A percentile compares a stretch with the other conserved stretches of the same genome.
These are phyloP conservation scores for Suhomyces kilbournensis DNA, from an alignment of 805 yeast genomes.

Conservation along the genomic window DNA sequence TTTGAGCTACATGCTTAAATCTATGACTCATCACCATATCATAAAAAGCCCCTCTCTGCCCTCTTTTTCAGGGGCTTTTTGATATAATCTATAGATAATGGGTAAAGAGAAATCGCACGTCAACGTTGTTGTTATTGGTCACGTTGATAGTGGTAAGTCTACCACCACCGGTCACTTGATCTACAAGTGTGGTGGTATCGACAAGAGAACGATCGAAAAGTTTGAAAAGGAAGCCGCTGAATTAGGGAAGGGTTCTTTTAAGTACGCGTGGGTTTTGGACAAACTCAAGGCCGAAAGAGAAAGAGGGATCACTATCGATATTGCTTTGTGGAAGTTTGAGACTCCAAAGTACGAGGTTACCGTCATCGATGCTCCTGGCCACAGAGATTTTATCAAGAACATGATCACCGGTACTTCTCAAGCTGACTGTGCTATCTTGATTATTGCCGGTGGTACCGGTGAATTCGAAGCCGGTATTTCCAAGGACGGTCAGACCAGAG, in stretches of 20 bases:
- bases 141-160: slow-evolving; percentile 97
- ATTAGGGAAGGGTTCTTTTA: slow-evolving; percentile 95
- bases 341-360: slow-evolving; percentile 87
- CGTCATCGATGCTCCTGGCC: slow-evolving; percentile 94
- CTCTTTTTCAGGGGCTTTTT: neutral
- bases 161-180: slow-evolving; percentile 99
- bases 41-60: slow-evolving; percentile 1
- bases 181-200: slow-evolving; percentile 99
- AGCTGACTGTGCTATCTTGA: slow-evolving; percentile 89
- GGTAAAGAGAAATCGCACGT: slow-evolving; percentile 97
- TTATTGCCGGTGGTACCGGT: slow-evolving; percentile 90
- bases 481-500: slow-evolving; percentile 51
- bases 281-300: slow-evolving; percentile 94
- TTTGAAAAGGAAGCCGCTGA: slow-evolving; percentile 98
- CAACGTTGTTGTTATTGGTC: slow-evolving; percentile 99
- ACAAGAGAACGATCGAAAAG: slow-evolving; percentile 98
- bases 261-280: slow-evolving; percentile 97
- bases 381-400: slow-evolving; percentile 94
- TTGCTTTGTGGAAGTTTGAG: slow-evolving; percentile 90
- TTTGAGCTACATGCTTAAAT: too few relatives aligned
- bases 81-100: slow-evolving; percentile 28
- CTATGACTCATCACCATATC: too few relatives aligned
- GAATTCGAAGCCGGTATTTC: slow-evolving; percentile 96
- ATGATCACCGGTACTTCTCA: slow-evolving; percentile 95
- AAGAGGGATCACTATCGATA: slow-evolving; percentile 95